Percentiles rank a stretch among this genome's conserved stretches.
These are phyloP conservation scores for Talaromyces sp. DNA, from an alignment of 2,329 filamentous ascomycete species.

Conservation along the genomic window DNA sequence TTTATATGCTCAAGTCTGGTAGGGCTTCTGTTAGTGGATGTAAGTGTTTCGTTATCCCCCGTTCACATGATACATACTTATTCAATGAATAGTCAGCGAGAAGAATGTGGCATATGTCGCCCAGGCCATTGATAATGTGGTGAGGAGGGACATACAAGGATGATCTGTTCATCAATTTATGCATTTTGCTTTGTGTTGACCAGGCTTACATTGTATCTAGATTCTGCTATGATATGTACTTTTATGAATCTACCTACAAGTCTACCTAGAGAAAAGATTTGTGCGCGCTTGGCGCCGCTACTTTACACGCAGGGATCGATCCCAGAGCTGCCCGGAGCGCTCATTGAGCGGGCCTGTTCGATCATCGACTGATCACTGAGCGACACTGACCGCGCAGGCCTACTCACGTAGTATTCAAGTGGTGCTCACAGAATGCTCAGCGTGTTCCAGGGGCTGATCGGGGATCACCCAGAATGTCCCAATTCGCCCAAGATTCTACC, in stretches of 20 bases:
- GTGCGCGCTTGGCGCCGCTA: too few species aligned
- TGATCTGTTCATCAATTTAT: neutral
- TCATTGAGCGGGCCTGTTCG: too few species aligned
- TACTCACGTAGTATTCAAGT: too few species aligned
- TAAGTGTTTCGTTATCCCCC: constrained; percentile 23
- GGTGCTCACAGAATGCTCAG: too few species aligned
- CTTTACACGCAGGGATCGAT: too few species aligned
- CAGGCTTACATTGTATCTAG: neutral
- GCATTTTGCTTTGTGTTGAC: neutral
- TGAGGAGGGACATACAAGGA: constrained; percentile 29
- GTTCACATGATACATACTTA: neutral
- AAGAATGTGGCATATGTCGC: constrained; percentile 41
- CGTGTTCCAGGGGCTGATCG: too few species aligned
- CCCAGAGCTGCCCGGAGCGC: too few species aligned
- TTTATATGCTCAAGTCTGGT: constrained; percentile 42
- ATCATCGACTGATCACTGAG: too few species aligned
- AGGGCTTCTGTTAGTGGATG: constrained; percentile 40
- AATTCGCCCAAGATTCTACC: too few species aligned
- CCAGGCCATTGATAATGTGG: constrained; percentile 36
- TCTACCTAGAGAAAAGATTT: too few species aligned
- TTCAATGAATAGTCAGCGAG: constrained; percentile 31
- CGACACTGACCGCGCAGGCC: too few species aligned
- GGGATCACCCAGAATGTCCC: too few species aligned
- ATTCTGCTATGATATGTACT: neutral
- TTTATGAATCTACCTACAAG: neutral